A percentile compares a stretch with the other conserved stretches of the same genome.
Evolutionary conservation across 208 protist species (phyloP).

Genomic region (Leishmania mexicana): DNA sequence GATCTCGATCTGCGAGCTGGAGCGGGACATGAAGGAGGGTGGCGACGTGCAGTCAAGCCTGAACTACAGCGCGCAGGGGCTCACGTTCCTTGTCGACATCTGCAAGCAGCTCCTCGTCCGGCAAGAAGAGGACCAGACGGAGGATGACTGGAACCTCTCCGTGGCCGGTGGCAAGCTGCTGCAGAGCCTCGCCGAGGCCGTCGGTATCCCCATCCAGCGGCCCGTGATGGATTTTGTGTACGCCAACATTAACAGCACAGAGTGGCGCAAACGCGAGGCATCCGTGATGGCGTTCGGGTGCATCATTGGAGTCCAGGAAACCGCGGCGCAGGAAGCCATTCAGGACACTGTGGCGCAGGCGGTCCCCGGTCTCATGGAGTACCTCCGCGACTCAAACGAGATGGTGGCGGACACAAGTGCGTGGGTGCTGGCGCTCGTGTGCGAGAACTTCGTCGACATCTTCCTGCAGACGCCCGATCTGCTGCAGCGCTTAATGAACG

Average conservation of each 20-base stretch:
- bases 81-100: slow-evolving; percentile 85
- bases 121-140: slow-evolving; percentile 93
- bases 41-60: slow-evolving; percentile 47
- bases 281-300: slow-evolving; percentile 96
- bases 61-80: slow-evolving; percentile 87
- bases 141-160: slow-evolving; percentile 95
- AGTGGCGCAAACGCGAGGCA: slow-evolving; percentile 97
- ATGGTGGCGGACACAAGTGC: slow-evolving; percentile 94
- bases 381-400: slow-evolving; percentile 76
- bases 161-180: slow-evolving; percentile 93
- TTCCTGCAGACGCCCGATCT: slow-evolving; percentile 57
- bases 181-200: slow-evolving; percentile 80
- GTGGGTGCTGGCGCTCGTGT: slow-evolving; percentile 95
- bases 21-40: slow-evolving; percentile 85
- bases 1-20: slow-evolving; percentile 96
- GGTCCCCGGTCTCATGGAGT: slow-evolving; percentile 86
- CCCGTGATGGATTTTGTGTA: slow-evolving; percentile 95
- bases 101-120: slow-evolving; percentile 85
- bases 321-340: slow-evolving; percentile 58
- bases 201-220: slow-evolving; percentile 69
- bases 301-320: slow-evolving; percentile 94
- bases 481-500: slow-evolving; percentile 80
- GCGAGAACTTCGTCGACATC: slow-evolving; percentile 87
- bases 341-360: slow-evolving; percentile 89
- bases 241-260: slow-evolving; percentile 83